A percentile compares a stretch with the other conserved stretches of the same genome.
Evolutionary conservation across 352 stramenopile species (phyloP).

Genomic region (Pythium monospermum): DNA sequence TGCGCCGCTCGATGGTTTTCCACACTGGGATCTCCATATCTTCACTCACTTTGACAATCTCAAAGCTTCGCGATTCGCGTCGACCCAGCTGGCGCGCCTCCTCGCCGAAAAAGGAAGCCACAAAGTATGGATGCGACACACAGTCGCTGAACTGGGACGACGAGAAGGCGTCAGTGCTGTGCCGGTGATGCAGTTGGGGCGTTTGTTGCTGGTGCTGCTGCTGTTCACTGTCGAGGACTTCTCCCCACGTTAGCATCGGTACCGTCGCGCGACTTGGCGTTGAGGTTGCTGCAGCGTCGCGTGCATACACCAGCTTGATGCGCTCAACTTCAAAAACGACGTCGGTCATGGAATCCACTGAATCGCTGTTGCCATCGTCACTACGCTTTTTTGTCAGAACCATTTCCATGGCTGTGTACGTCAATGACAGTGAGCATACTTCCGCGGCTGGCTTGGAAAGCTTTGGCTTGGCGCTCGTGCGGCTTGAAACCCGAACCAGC

Average conservation of each 20-base stretch:
- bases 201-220: slow-evolving; percentile 3
- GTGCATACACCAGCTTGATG: slow-evolving; percentile 40
- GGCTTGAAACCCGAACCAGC: slow-evolving; percentile 59
- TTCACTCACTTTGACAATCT: slow-evolving; percentile 65
- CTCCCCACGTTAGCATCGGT: slow-evolving; percentile 13
- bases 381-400: slow-evolving; percentile 10
- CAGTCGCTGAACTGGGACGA: slow-evolving; percentile 36
- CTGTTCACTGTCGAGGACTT: slow-evolving; percentile 28
- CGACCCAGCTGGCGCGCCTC: slow-evolving; percentile 40
- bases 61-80: slow-evolving; percentile 50
- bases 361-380: neutral
- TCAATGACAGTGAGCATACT: slow-evolving; percentile 47
- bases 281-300: slow-evolving; percentile 16
- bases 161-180: no score
- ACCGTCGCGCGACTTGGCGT: neutral
- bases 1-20: slow-evolving; percentile 38
- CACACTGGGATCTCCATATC: slow-evolving; percentile 60
- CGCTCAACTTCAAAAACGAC: slow-evolving; percentile 73
- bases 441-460: slow-evolving; percentile 54
- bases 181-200: neutral
- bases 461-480: slow-evolving; percentile 29
- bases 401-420: slow-evolving; percentile 46
- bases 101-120: slow-evolving; percentile 61
- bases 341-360: slow-evolving; percentile 21
- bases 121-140: slow-evolving; percentile 75